Conservation (phyloP, 306 rosid species). For the Gastrolobium bilobum region DNA sequence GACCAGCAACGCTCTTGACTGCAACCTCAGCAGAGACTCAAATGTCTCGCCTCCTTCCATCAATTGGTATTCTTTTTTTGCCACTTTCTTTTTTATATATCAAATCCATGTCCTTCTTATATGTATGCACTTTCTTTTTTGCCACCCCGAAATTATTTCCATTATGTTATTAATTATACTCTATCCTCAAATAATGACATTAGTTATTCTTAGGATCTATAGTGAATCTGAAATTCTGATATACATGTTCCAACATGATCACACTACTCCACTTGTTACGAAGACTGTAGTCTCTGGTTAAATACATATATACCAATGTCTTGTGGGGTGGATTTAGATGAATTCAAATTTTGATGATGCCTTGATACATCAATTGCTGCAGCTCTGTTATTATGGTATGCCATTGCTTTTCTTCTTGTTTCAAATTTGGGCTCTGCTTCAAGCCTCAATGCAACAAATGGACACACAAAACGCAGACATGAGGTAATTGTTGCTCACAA, state of each 20-base stretch:
- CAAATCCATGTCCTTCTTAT: neutral
- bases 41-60: conserved; percentile 17
- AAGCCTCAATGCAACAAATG: conserved; percentile 34
- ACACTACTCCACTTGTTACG: neutral
- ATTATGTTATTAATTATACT: neutral
- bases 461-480: conserved; percentile 40
- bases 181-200: neutral
- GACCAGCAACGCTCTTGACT: neutral
- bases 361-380: conserved; percentile 43
- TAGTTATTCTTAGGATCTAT: neutral
- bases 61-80: too few species aligned
- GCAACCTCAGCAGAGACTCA: neutral
- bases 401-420: conserved; percentile 45
- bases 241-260: neutral
- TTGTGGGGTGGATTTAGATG: neutral
- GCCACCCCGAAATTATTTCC: neutral
- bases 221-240: neutral
- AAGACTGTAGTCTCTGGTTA: neutral
- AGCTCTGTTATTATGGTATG: conserved; percentile 53
- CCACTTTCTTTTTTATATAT: neutral
- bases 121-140: neutral
- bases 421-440: conserved; percentile 47
- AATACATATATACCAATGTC: neutral
- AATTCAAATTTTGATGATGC: neutral
- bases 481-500: conserved; percentile 60